phyloP scores from a whole-genome alignment of 2,329 filamentous ascomycete genomes.

The Cladosporium sp. region DNA sequence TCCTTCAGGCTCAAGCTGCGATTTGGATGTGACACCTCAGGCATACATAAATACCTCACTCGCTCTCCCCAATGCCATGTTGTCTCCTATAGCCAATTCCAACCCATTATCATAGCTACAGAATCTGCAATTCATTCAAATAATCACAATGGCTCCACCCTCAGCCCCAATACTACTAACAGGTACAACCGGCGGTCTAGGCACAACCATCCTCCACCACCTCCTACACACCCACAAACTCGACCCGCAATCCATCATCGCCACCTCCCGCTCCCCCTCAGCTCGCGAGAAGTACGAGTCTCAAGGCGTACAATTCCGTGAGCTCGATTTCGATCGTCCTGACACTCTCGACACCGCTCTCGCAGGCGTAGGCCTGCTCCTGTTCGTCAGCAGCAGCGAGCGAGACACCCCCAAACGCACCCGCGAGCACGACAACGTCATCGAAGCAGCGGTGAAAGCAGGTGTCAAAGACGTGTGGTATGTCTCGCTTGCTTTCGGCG shows the following conservation, averaged over 20 bases:
- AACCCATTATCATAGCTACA: too few relatives aligned
- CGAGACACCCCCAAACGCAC: slow-evolving; percentile 42
- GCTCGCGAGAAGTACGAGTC: slow-evolving; percentile 39
- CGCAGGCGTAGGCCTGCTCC: slow-evolving; percentile 46
- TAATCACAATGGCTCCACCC: slow-evolving; percentile 5
- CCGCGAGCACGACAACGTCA: slow-evolving; percentile 43
- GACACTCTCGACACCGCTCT: slow-evolving; percentile 47
- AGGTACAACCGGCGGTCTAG: slow-evolving; percentile 46
- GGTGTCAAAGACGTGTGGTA: slow-evolving; percentile 56
- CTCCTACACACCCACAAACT: slow-evolving; percentile 42
- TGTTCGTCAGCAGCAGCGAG: slow-evolving; percentile 54
- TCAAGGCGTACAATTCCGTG: slow-evolving; percentile 46
- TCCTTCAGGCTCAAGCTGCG: too few relatives aligned
- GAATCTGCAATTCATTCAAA: neutral
- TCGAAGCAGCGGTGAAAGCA: slow-evolving; percentile 49
- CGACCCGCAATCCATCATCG: slow-evolving; percentile 40
- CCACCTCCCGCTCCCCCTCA: slow-evolving; percentile 45
- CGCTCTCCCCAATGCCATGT: too few relatives aligned
- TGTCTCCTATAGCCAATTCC: too few relatives aligned
- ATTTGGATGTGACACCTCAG: neutral
- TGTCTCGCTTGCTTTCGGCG: slow-evolving; percentile 54
- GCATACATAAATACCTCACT: slow-evolving; percentile 3
- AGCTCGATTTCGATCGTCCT: slow-evolving; percentile 49
- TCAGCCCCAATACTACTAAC: slow-evolving; percentile 20
- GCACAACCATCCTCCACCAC: slow-evolving; percentile 48